These are phyloP conservation scores for Trametes meyenii DNA, from an alignment of 768 basidiomycete genomes.

Conservation along the genomic window DNA sequence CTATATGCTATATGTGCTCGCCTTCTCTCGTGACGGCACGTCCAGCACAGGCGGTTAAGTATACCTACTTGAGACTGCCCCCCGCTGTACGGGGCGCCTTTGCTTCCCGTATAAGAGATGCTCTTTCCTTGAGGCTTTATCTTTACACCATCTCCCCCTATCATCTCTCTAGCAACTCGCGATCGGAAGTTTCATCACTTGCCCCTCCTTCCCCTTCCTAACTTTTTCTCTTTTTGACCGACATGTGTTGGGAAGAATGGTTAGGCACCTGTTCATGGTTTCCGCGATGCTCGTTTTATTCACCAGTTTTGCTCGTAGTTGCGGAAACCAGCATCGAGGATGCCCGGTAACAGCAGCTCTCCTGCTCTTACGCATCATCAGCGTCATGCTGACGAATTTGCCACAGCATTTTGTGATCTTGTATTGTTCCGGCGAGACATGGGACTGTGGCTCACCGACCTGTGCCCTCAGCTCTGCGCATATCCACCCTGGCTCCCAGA, in stretches of 20 bases:
- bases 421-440: constrained; percentile 63
- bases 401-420: constrained; percentile 62
- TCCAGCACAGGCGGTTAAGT: constrained; percentile 10
- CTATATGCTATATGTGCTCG: constrained; percentile 11
- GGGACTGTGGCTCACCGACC: constrained; percentile 53
- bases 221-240: constrained; percentile 54
- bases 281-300: background rate
- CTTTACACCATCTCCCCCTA: constrained; percentile 14
- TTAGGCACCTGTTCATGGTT: constrained; percentile 2
- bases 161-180: background rate
- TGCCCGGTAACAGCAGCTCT: constrained; percentile 26
- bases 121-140: constrained; percentile 4
- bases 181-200: background rate
- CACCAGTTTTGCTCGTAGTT: constrained; percentile 14
- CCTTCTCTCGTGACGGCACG: constrained; percentile 18
- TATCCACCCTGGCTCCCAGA: constrained; percentile 58
- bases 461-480: constrained; percentile 63
- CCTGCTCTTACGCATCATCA: background rate
- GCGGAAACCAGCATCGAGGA: constrained; percentile 32
- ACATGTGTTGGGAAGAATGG: constrained; percentile 34
- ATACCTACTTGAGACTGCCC: constrained; percentile 17
- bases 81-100: constrained; percentile 9
- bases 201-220: constrained; percentile 51
- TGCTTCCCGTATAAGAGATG: constrained; percentile 13
- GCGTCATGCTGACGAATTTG: background rate